Evolutionary conservation across 805 yeast genomes (phyloP), one percentile per base, ranked within the genome.

Genomic region (Kazachstania kunashirensis): DNA sequence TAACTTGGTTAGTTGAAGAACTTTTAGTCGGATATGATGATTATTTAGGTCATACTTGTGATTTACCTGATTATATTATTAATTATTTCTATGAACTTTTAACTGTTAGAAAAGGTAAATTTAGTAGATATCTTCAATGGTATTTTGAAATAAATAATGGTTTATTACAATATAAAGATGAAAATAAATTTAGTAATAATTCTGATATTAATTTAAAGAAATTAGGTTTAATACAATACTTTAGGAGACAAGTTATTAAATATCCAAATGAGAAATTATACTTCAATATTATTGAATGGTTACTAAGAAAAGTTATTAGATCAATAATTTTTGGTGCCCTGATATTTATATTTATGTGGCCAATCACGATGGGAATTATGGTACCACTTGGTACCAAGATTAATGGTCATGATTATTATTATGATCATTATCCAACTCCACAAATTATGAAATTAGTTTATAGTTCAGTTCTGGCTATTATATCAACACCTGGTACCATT

Each of bases 351-450:
- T 36, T 44, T 12, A 42, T 49, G 11, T 52, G 56, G 56, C 56
- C 56, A 5, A 40, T 47, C 1, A 47, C 53, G 7, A 47, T 52
- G 52, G 56, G 55, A 14, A 45, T 52, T 10, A 23, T 50, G 40
- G 49, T 50, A 0, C 48, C 51, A 10, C 42, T 41, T 15, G 53
- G 55, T 10, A 42, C 46, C 2, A 33, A 16, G 13, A 31, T 37
- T 12, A 43, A 45, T 16, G 20, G 40, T n/a, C 33, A 47, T 25
- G 56, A 52, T 17, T 48, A 38, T 36, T 32, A 36, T 15, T 46
- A 39, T 33, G 37, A 38, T 23, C 38, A 44, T 24, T 50, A 45
- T 30, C 50, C 49, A 31, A 29, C 43, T 10, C 55, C 56, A n/a
- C 52, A 48, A 30, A 24, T 46, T 2, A 41, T 43, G 38, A 52